Percentiles rank a stretch among this genome's conserved stretches.
phyloP scores from a whole-genome alignment of 495 filamentous ascomycete genomes.

The Penicillium cosmopolitanum region DNA sequence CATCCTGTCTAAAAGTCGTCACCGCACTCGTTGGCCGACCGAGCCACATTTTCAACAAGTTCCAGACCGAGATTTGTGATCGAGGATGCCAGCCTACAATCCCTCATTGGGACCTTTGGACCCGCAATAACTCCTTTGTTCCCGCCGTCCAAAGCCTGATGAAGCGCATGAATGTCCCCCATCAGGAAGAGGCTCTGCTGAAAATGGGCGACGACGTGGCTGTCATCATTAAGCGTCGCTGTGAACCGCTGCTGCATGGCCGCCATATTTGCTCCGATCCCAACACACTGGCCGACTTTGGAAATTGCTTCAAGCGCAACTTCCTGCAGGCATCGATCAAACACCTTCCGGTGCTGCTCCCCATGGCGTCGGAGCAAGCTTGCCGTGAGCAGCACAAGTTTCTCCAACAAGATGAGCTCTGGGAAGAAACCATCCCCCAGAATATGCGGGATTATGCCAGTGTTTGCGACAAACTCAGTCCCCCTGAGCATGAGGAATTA shows the following conservation, averaged over 20 bases:
- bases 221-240: slow-evolving; percentile 42
- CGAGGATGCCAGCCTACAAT: slow-evolving; percentile 46
- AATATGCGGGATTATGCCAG: slow-evolving; percentile 50
- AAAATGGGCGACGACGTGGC: slow-evolving; percentile 49
- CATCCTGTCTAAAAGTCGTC: slow-evolving; percentile 45
- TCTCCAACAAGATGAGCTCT: slow-evolving; percentile 40
- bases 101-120: slow-evolving; percentile 52
- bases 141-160: slow-evolving; percentile 46
- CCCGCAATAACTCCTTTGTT: slow-evolving; percentile 47
- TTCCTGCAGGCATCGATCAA: slow-evolving; percentile 41
- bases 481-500: slow-evolving; percentile 30
- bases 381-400: slow-evolving; percentile 43
- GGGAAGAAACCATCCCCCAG: slow-evolving; percentile 45
- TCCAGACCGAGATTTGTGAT: slow-evolving; percentile 48
- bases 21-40: slow-evolving; percentile 42
- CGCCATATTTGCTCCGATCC: slow-evolving; percentile 44
- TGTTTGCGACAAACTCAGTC: slow-evolving; percentile 37
- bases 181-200: slow-evolving; percentile 38
- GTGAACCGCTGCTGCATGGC: slow-evolving; percentile 37
- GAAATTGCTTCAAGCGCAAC: slow-evolving; percentile 48
- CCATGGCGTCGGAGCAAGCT: slow-evolving; percentile 44
- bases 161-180: slow-evolving; percentile 37
- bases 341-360: slow-evolving; percentile 38
- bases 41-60: slow-evolving; percentile 40
- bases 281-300: slow-evolving; percentile 43